Base-by-base conservation (phyloP, 2,329 filamentous ascomycete species). In the Nemania sp. region DNA sequence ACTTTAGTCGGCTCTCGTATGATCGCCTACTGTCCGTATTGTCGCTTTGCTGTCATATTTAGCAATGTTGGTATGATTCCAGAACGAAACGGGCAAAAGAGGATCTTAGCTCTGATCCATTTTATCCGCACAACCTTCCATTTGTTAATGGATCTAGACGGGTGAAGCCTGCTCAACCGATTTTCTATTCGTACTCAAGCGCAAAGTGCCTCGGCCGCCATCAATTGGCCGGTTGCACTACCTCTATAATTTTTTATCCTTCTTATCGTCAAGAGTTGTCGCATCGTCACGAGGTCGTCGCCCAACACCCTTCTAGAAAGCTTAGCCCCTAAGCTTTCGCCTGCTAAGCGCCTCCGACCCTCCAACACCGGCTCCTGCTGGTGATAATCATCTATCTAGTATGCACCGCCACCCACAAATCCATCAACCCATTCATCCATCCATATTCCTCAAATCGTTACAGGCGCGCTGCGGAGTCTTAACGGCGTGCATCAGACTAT, bases 221-320 rank as follows among this genome's bases (percentile, higher is more conserved):
- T 49, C 54, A 42, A 52, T 56, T 53, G 46, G 49, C 23, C n/a
- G n/a, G n/a, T n/a, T n/a, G n/a, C n/a, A n/a, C n/a, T n/a, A n/a
- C n/a, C n/a, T n/a, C n/a, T n/a, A n/a, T n/a, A n/a, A n/a, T n/a
- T n/a, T n/a, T n/a, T n/a, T n/a, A n/a, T n/a, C 42, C 31, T 45
- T 51, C 17, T 52, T 43, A 47, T 55, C 51, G 31, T 60, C 51
- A 39, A 59, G 37, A 42, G 54, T 49, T 59, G 34, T 52, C 47
- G 56, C 53, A 57, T 40, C 43, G 33, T 49, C 54, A 44, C 56
- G 47, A 41, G 39, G 37, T 34, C 51, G 14, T 53, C 41, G 34
- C 45, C 44, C 45, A 51, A 41, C 39, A 53, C 45, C 50, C 46
- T 56, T 53, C 39, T 47, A 24, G 39, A 55, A 51, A 47, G 23